Evolutionary conservation across 257 asterid genomes (phyloP), one percentile per base, ranked within the genome.

Genomic region (Scutellaria baicalensis): DNA sequence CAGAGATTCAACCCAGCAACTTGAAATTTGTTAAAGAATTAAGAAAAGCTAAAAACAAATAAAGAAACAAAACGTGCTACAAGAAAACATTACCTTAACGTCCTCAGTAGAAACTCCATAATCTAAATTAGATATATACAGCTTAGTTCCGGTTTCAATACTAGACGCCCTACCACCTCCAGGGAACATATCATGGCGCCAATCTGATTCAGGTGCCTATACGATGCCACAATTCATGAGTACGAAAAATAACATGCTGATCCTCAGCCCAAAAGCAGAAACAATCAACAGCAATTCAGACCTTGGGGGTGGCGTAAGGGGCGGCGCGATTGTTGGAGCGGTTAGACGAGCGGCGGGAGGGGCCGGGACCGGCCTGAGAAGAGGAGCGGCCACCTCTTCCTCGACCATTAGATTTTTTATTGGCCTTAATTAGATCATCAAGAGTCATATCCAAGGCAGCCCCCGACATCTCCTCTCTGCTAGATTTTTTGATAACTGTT

Each of bases 81-180:
- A n/a, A 50, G 9, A 35, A 17, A 39, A 27, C 4, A 27, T 27
- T 43, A 90, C 99, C 95, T 91, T 94, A 47, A 94, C 74, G 83
- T 94, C 99, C 73, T 91, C 99, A 8, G 77, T 86, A 5, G 99
- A 91, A 45, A 94, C 99, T 5, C 96, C 93, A 44, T 91, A 91
- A 51, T 94, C 99, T 11, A 94, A 84, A 82, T 94, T 91, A 20
- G 99, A 94, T 40, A 91, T 83, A 79, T 89, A 94, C 16, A 94
- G 79, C 82, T 94, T 94, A 1, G 97, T 88, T 75, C 99, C 99
- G 5, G 99, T 94, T 87, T 91, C 97, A 45, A 94, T 94, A 62
- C 83, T 81, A 56, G 97, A 81, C 7, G 87, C 66, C 33, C 91
- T 80, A 8, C 84, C 88, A 9, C 84, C 95, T 6, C 68, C 80